Base-by-base conservation (phyloP, 2,329 filamentous ascomycete species). In the Beauveria sp. region DNA sequence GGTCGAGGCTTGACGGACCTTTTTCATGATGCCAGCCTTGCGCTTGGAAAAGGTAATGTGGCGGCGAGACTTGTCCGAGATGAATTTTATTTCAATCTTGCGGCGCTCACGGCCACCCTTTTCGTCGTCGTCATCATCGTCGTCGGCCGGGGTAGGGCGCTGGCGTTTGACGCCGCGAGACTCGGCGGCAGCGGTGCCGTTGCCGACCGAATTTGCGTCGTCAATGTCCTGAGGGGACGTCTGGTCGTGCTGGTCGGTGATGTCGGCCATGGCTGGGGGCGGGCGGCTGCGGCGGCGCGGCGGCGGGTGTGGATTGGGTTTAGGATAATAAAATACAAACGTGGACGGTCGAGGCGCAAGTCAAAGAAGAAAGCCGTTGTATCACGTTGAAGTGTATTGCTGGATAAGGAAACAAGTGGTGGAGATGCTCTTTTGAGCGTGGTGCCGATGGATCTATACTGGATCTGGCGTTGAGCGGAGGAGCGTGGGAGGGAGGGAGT, bases 41-140 rank as follows among this genome's bases (percentile, higher is more conserved):
- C 94, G 91, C 87, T 99, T 99, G 69, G 93, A 97, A 77, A 99
- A 97, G 71, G 94, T 97, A 75, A 97, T 99, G 81, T 99, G 94
- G 65, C 94, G 90, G 79, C 94, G 92, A 79, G 93, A 97, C 83
- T 99, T 99, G 80, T 99, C 94, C 78, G 92, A 93, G 77, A 99
- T 99, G 80, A 99, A 99, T 84, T 99, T 99, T 81, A 99, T 99
- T 79, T 99, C 94, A 71, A 99, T 99, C 89, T 99, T 99, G 80
- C 94, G 88, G 74, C 94, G 89, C 84, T 97, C 94, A 77, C 94
- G 92, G 72, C 92, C 92, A 65, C 91, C 91, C 86, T 97, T 97
- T 77, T 97, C 93, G 69, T 96, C 92, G 69, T 97, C 92, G 66
- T 97, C 94, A 67, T 97, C 93, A 67, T 97, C 94, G 73, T 97